Conservation (phyloP, 345 rosid genomes). For the Ceriops decandra region DNA sequence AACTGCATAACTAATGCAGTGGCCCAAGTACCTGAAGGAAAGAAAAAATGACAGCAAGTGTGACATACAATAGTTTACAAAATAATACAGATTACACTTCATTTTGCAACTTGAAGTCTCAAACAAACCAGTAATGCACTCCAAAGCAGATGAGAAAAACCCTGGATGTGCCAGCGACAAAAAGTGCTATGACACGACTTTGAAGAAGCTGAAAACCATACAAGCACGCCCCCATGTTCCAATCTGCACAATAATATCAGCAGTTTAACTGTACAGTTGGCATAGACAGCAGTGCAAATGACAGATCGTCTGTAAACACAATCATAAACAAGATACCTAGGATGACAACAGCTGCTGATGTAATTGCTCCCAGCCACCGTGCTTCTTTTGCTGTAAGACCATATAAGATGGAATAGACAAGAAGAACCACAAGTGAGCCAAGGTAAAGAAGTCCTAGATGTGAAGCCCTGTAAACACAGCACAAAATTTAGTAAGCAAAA, state of each 20-base stretch:
- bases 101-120: constrained; percentile 12
- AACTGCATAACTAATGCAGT: constrained; percentile 90
- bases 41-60: constrained; percentile 12
- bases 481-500: constrained; percentile 4
- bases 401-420: constrained; percentile 85
- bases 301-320: constrained; percentile 15
- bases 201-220: constrained; percentile 90
- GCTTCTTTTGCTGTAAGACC: constrained; percentile 93
- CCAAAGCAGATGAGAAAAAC: constrained; percentile 97
- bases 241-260: constrained; percentile 52
- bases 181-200: constrained; percentile 84
- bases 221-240: constrained; percentile 99
- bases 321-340: constrained; percentile 53
- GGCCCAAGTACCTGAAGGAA: constrained; percentile 88
- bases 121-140: constrained; percentile 94
- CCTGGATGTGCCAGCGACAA: constrained; percentile 87
- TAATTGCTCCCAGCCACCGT: constrained; percentile 93
- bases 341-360: constrained; percentile 91
- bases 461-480: constrained; percentile 63
- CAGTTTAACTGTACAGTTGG: constrained; percentile 10
- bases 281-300: constrained; percentile 11
- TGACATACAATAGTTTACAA: constrained; percentile 16
- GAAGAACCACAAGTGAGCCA: constrained; percentile 81
- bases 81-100: constrained; percentile 9
- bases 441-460: constrained; percentile 90